A percentile compares a stretch with the other conserved stretches of the same genome.
Conservation (phyloP, 306 rosid species). For the Cajanus cajan region DNA sequence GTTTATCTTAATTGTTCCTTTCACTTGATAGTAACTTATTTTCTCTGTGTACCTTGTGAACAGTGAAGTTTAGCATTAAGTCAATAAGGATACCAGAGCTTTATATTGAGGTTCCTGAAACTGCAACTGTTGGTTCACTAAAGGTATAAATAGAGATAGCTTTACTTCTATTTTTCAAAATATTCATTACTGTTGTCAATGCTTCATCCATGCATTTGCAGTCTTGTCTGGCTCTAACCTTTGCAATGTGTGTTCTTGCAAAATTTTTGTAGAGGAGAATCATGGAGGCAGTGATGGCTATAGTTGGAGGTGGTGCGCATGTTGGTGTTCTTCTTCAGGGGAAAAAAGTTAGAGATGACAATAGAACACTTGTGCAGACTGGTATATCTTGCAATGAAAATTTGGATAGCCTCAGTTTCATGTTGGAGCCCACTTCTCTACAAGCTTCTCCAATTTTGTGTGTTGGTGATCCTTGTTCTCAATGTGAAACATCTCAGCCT, state of each 20-base stretch:
- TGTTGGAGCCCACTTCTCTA: slow-evolving; percentile 66
- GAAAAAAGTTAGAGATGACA: slow-evolving; percentile 72
- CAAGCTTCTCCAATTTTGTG: slow-evolving; percentile 46
- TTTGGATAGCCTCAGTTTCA: slow-evolving; percentile 71
- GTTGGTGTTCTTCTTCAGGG: slow-evolving; percentile 80
- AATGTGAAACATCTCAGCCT: slow-evolving; percentile 49
- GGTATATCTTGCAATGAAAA: slow-evolving; percentile 80
- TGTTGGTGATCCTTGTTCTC: slow-evolving; percentile 52
- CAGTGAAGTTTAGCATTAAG: slow-evolving; percentile 84
- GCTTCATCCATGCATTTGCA: background rate
- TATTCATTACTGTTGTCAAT: slow-evolving; percentile 1
- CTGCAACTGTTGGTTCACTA: slow-evolving; percentile 75
- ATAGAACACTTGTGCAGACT: slow-evolving; percentile 75
- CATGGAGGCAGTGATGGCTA: slow-evolving; percentile 74
- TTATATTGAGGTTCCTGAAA: slow-evolving; percentile 82
- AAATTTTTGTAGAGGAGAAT: slow-evolving; percentile 60
- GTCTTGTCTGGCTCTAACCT: background rate
- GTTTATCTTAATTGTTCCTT: slow-evolving; percentile 20
- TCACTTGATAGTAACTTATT: slow-evolving; percentile 19
- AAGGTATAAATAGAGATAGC: slow-evolving; percentile 52
- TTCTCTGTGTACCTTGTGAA: slow-evolving; percentile 28
- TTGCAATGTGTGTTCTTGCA: background rate
- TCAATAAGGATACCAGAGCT: slow-evolving; percentile 90
- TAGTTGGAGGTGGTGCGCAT: slow-evolving; percentile 65
- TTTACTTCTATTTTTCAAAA: background rate